Evolutionary conservation across 2,329 filamentous ascomycete genomes (phyloP), one percentile per base, ranked within the genome.

Genomic region (Sporothrix euskadiensis): DNA sequence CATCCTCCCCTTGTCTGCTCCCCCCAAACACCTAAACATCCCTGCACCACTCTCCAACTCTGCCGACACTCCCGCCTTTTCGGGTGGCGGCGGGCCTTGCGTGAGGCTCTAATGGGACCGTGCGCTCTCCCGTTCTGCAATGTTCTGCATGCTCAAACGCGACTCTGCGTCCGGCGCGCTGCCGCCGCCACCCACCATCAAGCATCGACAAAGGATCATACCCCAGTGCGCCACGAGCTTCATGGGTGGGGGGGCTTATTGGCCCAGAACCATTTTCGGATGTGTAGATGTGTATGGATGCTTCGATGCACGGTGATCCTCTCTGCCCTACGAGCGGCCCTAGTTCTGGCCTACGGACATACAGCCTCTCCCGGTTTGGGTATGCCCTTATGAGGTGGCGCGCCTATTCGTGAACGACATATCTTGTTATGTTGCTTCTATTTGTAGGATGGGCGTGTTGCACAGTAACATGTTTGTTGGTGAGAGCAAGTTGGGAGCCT

Each of bases 301-400:
- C 9, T 19, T 26, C 14, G n/a, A 65, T 65, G 59, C 59, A 44
- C n/a, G 59, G 59, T 65, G 59, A 65, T 65, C 59, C 35, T 65
- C n/a, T 41, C 59, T 65, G 59, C 59, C 59, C 59, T 65, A 65
- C 6, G 35, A 49, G 59, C 35, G 59, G 59, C 59, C 22, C 59
- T 65, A 19, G 35, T 14, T n/a, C 59, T 26, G 39, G 4, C 19
- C 35, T 6, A 26, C 59, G 35, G 14, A n/a, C 35, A 4, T 49
- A 16, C 41, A 9, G 12, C 8, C n/a, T 22, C 9, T 41, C 16
- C 32, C 32, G 32, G 12, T 41, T 39, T 35, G 59, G 30, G 59
- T 22, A 63, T 7, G 9, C 12, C 10, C 9, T 26, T 39, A n/a
- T 35, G 59, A 65, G 7, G 39, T 6, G n/a, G 39, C 35, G 35